Base-by-base conservation (phyloP, 2,329 filamentous ascomycete species). In the Orbilia brochopaga region DNA sequence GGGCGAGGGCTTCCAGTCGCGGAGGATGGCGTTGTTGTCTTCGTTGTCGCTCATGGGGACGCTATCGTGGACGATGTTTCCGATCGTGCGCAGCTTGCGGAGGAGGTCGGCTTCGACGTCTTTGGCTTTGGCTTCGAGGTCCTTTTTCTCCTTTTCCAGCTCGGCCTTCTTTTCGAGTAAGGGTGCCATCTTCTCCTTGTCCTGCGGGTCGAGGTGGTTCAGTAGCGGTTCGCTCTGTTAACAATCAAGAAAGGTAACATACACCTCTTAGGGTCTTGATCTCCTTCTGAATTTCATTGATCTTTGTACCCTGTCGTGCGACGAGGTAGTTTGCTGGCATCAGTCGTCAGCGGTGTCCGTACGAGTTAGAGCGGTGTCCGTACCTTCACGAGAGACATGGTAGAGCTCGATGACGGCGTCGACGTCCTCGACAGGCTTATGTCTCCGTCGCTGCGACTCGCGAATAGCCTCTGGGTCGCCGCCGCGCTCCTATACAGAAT, bases 381-480 rank as follows among this genome's bases (percentile, higher is more conserved):
- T 54, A 69, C 56, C 82, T 73, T 42, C 55, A 32, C 75, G 66
- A 8, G 72, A 74, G 50, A 93, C 91, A 79, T 96, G 90, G 79
- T 90, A 97, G 78, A 95, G 83, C 21, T 84, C 85, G 79, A 97
- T 94, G 72, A 97, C 87, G 81, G 96, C 89, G 82, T 99, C 93
- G 24, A 99, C 93, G 53, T 89, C 83, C 78, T 91, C 90, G 78
- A 92, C 90, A 13, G 88, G 85, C 54, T 91, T 92, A 82, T 87
- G 86, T 76, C 94, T 88, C 78, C 87, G 88, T 76, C 89, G 86
- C 81, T 99, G 94, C 75, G 90, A 94, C 80, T 97, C 91, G 80
- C 90, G 90, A 81, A 99, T 94, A 82, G 88, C 88, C 79, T 96
- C 89, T 15, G 92, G 91, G 81, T 97, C 87, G 76, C 94, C 94